Percentiles rank a stretch among this genome's conserved stretches.
Evolutionary conservation across 2,329 filamentous ascomycete genomes (phyloP).

Genomic region (Hirsutella minnesotensis): DNA sequence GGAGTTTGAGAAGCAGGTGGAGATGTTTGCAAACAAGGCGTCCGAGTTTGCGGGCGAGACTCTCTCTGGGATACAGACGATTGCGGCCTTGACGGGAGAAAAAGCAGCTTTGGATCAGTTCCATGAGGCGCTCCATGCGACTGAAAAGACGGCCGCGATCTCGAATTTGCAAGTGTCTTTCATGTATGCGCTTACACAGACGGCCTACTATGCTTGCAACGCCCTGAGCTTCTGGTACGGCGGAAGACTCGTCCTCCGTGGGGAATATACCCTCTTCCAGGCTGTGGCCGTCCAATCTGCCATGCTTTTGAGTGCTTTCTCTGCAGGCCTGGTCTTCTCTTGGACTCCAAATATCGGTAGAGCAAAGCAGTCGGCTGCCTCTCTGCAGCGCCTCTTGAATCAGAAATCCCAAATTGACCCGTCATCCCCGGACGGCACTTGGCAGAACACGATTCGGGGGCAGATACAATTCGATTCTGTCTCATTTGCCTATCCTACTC

Average conservation of each 20-base stretch:
- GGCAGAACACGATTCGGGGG: conserved; percentile 40
- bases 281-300: neutral
- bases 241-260: neutral
- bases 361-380: neutral
- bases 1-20: conserved; percentile 3
- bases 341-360: neutral
- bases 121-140: neutral
- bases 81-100: conserved; percentile 7
- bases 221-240: conserved; percentile 6
- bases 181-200: conserved; percentile 1
- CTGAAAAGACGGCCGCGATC: neutral
- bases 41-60: conserved; percentile 6
- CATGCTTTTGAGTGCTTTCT: neutral
- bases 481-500: conserved; percentile 1
- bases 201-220: conserved; percentile 1
- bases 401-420: neutral
- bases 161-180: conserved; percentile 1
- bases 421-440: neutral
- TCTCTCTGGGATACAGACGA: conserved; percentile 6
- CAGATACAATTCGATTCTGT: conserved; percentile 2
- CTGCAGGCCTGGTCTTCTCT: neutral
- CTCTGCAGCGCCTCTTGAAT: neutral
- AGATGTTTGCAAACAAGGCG: neutral
- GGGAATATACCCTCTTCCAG: neutral
- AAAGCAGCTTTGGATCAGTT: neutral